Conservation (phyloP, 768 basidiomycete genomes). For the Leccinum fibrillosum region DNA sequence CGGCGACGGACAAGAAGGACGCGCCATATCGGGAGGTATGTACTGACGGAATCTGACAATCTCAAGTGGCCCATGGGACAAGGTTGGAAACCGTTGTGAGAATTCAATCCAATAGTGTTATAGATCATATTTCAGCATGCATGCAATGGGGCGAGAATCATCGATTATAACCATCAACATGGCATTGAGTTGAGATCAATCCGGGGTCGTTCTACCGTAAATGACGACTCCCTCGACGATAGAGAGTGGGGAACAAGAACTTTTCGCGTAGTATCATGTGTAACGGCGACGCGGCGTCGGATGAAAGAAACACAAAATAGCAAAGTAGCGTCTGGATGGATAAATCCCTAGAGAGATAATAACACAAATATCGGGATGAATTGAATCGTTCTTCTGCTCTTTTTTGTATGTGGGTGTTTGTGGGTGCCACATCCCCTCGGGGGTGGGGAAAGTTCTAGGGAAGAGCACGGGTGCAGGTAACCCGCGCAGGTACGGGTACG, state of each 20-base stretch:
- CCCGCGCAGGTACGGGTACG: no score
- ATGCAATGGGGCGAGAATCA: neutral
- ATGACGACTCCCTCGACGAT: neutral
- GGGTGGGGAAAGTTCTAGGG: no score
- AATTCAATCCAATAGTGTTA: neutral
- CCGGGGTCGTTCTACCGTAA: neutral
- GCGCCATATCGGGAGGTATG: constrained; percentile 11
- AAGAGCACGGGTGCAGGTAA: no score
- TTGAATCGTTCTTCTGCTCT: neutral
- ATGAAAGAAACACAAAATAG: neutral
- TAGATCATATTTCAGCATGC: neutral
- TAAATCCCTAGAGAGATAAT: neutral
- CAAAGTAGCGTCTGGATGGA: neutral
- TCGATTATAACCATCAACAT: neutral
- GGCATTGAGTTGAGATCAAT: neutral
- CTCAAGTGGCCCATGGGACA: constrained; percentile 61
- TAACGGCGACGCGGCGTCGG: neutral
- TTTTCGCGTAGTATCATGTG: neutral
- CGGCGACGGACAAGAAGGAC: constrained; percentile 13
- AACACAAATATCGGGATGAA: neutral
- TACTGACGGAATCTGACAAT: constrained; percentile 38
- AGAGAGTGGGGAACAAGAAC: neutral
- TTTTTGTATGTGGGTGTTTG: neutral
- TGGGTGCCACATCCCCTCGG: neutral
- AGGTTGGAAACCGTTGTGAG: constrained; percentile 47